Conservation (phyloP, 2,329 filamentous ascomycete genomes). For the Stemphylium beticola region DNA sequence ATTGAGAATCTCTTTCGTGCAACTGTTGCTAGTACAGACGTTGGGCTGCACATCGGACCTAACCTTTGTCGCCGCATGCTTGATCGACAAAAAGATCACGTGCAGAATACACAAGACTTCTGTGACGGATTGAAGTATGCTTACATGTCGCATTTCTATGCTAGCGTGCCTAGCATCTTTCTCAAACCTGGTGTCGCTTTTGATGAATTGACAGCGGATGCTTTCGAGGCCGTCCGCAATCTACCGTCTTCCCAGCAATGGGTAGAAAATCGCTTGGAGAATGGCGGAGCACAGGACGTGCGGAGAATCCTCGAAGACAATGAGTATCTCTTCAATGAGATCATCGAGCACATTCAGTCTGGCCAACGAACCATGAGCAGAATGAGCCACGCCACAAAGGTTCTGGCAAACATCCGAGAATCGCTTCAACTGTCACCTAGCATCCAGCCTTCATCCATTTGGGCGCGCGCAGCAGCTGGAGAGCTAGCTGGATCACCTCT, state of each 20-base stretch:
- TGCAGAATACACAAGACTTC: conserved; percentile 76
- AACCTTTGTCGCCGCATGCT: conserved; percentile 67
- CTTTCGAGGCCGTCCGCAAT: conserved; percentile 71
- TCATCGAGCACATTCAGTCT: conserved; percentile 42
- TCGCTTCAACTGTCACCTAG: conserved; percentile 45
- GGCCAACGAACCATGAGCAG: conserved; percentile 50
- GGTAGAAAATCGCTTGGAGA: conserved; percentile 51
- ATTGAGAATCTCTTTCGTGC: conserved; percentile 74
- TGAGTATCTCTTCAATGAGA: conserved; percentile 57
- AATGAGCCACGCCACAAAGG: conserved; percentile 48
- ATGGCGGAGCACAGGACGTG: conserved; percentile 51
- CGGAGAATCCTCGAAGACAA: conserved; percentile 67
- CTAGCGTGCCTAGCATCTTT: conserved; percentile 74
- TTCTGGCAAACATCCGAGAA: conserved; percentile 48
- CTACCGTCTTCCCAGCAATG: conserved; percentile 67
- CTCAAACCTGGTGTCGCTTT: conserved; percentile 49
- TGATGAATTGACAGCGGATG: conserved; percentile 61
- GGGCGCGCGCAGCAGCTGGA: conserved; percentile 65
- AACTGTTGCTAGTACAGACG: conserved; percentile 65
- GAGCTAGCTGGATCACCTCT: conserved; percentile 61
- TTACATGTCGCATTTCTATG: conserved; percentile 87
- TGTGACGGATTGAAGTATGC: conserved; percentile 75
- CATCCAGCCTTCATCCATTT: conserved; percentile 57
- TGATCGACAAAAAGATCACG: conserved; percentile 76
- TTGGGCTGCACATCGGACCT: conserved; percentile 68